Percentiles rank a stretch among this genome's conserved stretches.
phyloP scores from a whole-genome alignment of 768 basidiomycete genomes.

The Grammothele lineata region DNA sequence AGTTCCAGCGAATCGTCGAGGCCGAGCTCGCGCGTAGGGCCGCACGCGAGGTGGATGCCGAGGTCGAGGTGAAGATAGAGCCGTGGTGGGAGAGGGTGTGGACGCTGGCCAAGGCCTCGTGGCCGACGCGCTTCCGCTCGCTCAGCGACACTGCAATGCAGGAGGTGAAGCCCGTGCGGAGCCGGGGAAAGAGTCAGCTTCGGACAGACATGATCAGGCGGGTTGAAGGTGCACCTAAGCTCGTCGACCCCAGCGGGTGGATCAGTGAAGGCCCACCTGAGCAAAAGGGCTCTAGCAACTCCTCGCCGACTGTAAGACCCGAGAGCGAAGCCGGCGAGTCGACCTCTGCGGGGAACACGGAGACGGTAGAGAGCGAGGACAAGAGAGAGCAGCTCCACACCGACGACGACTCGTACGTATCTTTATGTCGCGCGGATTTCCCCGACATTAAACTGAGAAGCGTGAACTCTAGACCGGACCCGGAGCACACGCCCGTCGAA shows the following conservation, averaged over 20 bases:
- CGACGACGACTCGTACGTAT: slow-evolving; percentile 5
- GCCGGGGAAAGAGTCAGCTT: slow-evolving; percentile 26
- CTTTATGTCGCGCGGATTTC: background rate
- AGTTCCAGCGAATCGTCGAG: slow-evolving; percentile 57
- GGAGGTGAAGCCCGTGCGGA: slow-evolving; percentile 6
- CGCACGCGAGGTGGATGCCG: slow-evolving; percentile 7
- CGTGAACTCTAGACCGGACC: background rate
- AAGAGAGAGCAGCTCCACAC: background rate
- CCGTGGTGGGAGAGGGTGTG: slow-evolving; percentile 21
- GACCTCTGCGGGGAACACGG: slow-evolving; percentile 3
- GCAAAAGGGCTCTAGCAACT: slow-evolving; percentile 18
- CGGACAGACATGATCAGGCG: slow-evolving; percentile 75
- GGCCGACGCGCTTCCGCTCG: slow-evolving; percentile 7
- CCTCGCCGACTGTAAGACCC: slow-evolving; percentile 8
- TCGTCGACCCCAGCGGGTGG: slow-evolving; percentile 72
- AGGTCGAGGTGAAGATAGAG: slow-evolving; percentile 20
- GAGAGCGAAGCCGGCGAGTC: slow-evolving; percentile 12
- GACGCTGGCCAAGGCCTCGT: slow-evolving; percentile 1
- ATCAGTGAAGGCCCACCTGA: slow-evolving; percentile 44
- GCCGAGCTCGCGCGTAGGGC: slow-evolving; percentile 31
- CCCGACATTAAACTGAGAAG: slow-evolving; percentile 17
- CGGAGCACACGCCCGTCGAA: slow-evolving; percentile 9
- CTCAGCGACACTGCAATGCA: slow-evolving; percentile 10
- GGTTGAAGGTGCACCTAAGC: slow-evolving; percentile 63
- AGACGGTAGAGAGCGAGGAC: slow-evolving; percentile 3